Percentiles rank a stretch among this genome's conserved stretches.
These are phyloP conservation scores for Hypoxylon sp. DNA, from an alignment of 2,329 filamentous ascomycete species.

Conservation along the genomic window DNA sequence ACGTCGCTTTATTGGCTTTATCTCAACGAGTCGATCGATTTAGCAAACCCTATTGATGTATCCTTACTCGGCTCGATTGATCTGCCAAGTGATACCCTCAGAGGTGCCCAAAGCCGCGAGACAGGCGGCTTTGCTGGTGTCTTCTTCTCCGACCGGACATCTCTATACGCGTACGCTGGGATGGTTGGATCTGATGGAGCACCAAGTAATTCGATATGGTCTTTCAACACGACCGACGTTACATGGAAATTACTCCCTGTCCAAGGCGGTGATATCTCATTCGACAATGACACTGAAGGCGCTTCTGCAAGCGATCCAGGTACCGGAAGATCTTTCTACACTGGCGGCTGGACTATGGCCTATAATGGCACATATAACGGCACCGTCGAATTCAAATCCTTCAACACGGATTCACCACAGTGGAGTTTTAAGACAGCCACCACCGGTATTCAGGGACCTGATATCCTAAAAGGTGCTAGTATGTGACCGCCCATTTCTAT, in stretches of 20 bases:
- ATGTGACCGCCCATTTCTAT: background rate
- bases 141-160: conserved; percentile 43
- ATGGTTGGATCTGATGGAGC: conserved; percentile 28
- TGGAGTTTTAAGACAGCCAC: conserved; percentile 32
- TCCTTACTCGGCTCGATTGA: conserved; percentile 25
- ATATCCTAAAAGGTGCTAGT: conserved; percentile 42
- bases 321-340: conserved; percentile 42
- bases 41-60: conserved; percentile 32
- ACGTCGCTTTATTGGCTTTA: conserved; percentile 38
- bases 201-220: conserved; percentile 35
- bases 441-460: conserved; percentile 28
- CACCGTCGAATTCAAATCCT: conserved; percentile 40
- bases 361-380: conserved; percentile 37
- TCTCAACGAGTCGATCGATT: conserved; percentile 38
- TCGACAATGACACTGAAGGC: conserved; percentile 16
- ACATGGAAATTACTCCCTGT: conserved; percentile 25
- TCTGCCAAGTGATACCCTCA: conserved; percentile 31
- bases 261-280: conserved; percentile 29
- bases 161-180: conserved; percentile 38
- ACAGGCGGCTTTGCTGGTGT: conserved; percentile 21
- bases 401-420: conserved; percentile 18
- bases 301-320: conserved; percentile 35
- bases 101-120: conserved; percentile 2
- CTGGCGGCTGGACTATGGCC: conserved; percentile 29
- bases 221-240: conserved; percentile 37